A percentile compares a stretch with the other conserved stretches of the same genome.
Evolutionary conservation across 192 early-diverging fungal species (phyloP).

Genomic region (Rhizophagus sp.): DNA sequence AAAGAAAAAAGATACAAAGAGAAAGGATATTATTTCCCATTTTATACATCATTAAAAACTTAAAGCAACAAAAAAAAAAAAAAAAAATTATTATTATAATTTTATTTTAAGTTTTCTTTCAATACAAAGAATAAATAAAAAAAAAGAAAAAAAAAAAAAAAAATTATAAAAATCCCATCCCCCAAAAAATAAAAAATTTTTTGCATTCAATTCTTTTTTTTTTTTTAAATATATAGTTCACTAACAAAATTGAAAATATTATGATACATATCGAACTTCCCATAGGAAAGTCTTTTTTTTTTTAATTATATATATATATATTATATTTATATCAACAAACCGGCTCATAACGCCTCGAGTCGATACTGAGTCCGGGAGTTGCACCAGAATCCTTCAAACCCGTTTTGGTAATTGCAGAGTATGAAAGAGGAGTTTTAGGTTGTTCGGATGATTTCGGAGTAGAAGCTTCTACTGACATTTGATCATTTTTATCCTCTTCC

Average conservation of each 20-base stretch:
- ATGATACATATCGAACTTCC: slow-evolving; percentile 6
- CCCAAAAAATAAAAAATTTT: slow-evolving; percentile 18
- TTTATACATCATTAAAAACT: not conserved
- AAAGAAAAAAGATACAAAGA: not conserved
- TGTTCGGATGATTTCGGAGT: slow-evolving; percentile 7
- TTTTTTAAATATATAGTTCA: slow-evolving; percentile 15
- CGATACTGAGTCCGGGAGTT: slow-evolving; percentile 31
- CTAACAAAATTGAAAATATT: slow-evolving; percentile 5
- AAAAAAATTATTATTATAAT: not conserved
- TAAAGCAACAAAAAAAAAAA: not conserved
- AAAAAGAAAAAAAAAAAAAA: slow-evolving; percentile 5
- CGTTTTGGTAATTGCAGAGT: slow-evolving; percentile 31
- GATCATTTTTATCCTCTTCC: slow-evolving; percentile 27
- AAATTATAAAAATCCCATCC: not conserved
- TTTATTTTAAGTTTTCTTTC: slow-evolving; percentile 8
- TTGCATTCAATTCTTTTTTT: slow-evolving; percentile 5
- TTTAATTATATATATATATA: not conserved
- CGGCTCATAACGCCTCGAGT: slow-evolving; percentile 33
- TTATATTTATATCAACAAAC: slow-evolving; percentile 29
- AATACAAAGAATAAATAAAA: slow-evolving; percentile 1
- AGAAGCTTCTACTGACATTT: not conserved
- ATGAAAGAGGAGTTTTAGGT: slow-evolving; percentile 26
- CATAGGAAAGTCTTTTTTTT: not conserved
- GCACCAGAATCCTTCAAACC: slow-evolving; percentile 32
- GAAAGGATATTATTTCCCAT: slow-evolving; percentile 16